A percentile compares a stretch with the other conserved stretches of the same genome.
Evolutionary conservation across 805 yeast genomes (phyloP).

Genomic region (Starmerella kuoi): DNA sequence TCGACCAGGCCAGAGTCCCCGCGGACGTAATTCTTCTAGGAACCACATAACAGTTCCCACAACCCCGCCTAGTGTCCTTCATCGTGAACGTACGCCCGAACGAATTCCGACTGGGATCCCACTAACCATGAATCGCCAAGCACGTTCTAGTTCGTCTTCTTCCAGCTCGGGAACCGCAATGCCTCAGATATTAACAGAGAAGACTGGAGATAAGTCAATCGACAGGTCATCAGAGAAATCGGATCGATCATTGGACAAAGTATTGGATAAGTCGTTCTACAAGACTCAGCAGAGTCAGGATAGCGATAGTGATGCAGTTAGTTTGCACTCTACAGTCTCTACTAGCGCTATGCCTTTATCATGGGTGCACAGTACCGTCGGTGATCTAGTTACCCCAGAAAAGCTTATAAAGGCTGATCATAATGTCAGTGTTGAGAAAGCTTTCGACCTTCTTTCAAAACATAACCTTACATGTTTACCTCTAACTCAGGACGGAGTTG

Average conservation of each 20-base stretch:
- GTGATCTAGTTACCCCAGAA: slow-evolving; percentile 66
- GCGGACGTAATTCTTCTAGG: slow-evolving; percentile 6
- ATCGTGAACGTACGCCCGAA: slow-evolving; percentile 10
- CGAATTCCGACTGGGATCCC: background rate
- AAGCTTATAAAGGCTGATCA: slow-evolving; percentile 61
- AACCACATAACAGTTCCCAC: slow-evolving; percentile 1
- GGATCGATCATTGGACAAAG: slow-evolving; percentile 1
- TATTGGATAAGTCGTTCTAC: background rate
- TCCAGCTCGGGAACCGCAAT: slow-evolving; percentile 1
- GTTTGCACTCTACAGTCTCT: slow-evolving; percentile 13
- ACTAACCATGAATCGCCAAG: background rate
- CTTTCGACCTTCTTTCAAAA: slow-evolving; percentile 63
- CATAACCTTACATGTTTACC: slow-evolving; percentile 81
- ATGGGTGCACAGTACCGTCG: slow-evolving; percentile 37
- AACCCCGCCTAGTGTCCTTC: slow-evolving; percentile 2
- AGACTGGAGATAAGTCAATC: background rate
- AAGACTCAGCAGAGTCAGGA: slow-evolving; percentile 5
- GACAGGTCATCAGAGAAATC: slow-evolving; percentile 1
- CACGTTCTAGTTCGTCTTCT: slow-evolving; percentile 2
- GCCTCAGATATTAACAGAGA: slow-evolving; percentile 5
- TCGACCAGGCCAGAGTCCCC: slow-evolving; percentile 4
- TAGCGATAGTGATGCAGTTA: slow-evolving; percentile 21
- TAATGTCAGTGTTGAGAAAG: slow-evolving; percentile 66
- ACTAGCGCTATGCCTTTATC: slow-evolving; percentile 9
- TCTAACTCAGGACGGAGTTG: slow-evolving; percentile 31